Conservation (phyloP, 2,329 filamentous ascomycete species). For the Colletotrichum plurivorum region DNA sequence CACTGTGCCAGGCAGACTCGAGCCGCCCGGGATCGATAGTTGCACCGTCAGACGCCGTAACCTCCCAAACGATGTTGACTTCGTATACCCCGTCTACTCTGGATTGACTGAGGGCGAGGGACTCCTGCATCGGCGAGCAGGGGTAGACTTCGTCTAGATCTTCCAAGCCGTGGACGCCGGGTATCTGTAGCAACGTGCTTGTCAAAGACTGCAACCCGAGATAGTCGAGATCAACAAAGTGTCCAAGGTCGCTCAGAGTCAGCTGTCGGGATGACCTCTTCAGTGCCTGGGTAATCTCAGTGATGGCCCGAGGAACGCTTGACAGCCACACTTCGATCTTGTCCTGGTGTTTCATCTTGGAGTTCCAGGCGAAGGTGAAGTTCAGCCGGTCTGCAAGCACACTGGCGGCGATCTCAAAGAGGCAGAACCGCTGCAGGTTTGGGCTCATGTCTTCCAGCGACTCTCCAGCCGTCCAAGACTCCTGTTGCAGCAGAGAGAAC, state of each 20-base stretch:
- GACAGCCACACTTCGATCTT: neutral
- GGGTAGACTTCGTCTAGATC: conserved; percentile 54
- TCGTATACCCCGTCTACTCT: conserved; percentile 44
- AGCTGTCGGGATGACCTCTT: neutral
- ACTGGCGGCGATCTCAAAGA: conserved; percentile 22
- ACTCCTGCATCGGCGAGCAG: conserved; percentile 54
- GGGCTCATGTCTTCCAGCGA: conserved; percentile 19
- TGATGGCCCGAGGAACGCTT: neutral
- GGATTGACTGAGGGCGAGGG: conserved; percentile 53
- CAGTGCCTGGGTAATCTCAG: neutral
- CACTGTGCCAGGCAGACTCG: conserved; percentile 43
- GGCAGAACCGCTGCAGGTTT: conserved; percentile 5
- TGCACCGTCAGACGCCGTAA: conserved; percentile 31
- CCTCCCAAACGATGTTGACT: conserved; percentile 42
- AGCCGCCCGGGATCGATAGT: conserved; percentile 39
- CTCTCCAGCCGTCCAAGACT: conserved; percentile 19
- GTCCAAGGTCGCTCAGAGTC: neutral
- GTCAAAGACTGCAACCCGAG: neutral
- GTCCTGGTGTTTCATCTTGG: neutral
- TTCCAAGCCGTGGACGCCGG: neutral
- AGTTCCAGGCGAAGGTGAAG: conserved; percentile 23
- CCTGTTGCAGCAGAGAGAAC: conserved; percentile 43
- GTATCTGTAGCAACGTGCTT: neutral
- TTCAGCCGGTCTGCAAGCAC: conserved; percentile 4
- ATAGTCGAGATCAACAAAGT: conserved; percentile 3